Conservation (phyloP, 441 rosid genomes). For the Theobroma grandiflorum region DNA sequence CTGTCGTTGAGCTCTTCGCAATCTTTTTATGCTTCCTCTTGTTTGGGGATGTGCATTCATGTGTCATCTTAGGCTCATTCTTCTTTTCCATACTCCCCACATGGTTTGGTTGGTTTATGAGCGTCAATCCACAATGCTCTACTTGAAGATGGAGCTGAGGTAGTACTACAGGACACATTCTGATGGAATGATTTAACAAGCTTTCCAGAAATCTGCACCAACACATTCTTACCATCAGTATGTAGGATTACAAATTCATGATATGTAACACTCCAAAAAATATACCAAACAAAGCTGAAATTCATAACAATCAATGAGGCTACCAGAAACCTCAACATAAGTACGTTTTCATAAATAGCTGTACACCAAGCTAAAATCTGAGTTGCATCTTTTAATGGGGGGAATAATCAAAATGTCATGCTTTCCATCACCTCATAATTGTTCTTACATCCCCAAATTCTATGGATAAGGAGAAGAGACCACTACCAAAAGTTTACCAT, state of each 20-base stretch:
- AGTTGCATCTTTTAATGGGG: neutral
- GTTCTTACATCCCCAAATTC: slow-evolving; percentile 3
- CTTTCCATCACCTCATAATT: neutral
- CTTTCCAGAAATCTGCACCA: slow-evolving; percentile 78
- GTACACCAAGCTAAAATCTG: neutral
- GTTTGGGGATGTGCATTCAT: slow-evolving; percentile 42
- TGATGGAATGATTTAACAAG: slow-evolving; percentile 65
- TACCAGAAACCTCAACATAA: slow-evolving; percentile 15
- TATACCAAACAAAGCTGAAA: neutral
- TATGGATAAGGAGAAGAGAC: slow-evolving; percentile 14
- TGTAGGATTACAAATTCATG: slow-evolving; percentile 5
- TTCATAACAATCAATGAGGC: slow-evolving; percentile 12
- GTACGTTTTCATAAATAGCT: neutral
- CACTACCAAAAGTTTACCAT: slow-evolving; percentile 3
- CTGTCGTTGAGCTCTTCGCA: slow-evolving; percentile 47
- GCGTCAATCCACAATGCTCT: slow-evolving; percentile 50
- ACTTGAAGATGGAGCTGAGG: slow-evolving; percentile 69
- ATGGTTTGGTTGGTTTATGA: slow-evolving; percentile 44
- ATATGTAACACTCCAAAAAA: neutral
- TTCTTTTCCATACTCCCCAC: slow-evolving; percentile 45
- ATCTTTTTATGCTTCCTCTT: slow-evolving; percentile 54
- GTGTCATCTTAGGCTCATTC: slow-evolving; percentile 49
- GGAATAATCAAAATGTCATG: slow-evolving; percentile 15
- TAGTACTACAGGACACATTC: slow-evolving; percentile 60
- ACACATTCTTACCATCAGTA: slow-evolving; percentile 41